Percentiles rank a stretch among this genome's conserved stretches.
Evolutionary conservation across 805 yeast species (phyloP).

Genomic region (Brettanomyces custersianus): DNA sequence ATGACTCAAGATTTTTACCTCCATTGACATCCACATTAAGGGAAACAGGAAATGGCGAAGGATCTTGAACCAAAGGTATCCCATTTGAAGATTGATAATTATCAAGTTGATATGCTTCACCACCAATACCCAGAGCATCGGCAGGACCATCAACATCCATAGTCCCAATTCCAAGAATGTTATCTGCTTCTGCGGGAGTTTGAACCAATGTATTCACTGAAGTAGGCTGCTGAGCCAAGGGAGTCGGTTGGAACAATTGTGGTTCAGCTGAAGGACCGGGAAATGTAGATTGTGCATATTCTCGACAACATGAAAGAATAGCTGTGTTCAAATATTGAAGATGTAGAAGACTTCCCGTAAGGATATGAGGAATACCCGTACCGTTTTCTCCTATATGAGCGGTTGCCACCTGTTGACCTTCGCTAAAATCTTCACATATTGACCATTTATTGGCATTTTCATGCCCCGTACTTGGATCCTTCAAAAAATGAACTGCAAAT

Average conservation of each 20-base stretch:
- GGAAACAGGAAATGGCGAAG: too few relatives aligned
- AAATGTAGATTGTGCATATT: slow-evolving; percentile 19
- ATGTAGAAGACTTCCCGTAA: slow-evolving; percentile 41
- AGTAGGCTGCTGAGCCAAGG: slow-evolving; percentile 25
- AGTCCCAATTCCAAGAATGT: slow-evolving; percentile 2
- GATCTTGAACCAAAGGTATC: too few relatives aligned
- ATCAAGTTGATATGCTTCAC: too few relatives aligned
- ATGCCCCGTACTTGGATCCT: slow-evolving; percentile 35
- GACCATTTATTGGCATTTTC: slow-evolving; percentile 61
- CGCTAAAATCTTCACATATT: slow-evolving; percentile 76
- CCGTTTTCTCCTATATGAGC: slow-evolving; percentile 56
- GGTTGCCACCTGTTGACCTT: slow-evolving; percentile 69
- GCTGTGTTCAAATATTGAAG: slow-evolving; percentile 26
- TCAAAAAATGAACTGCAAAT: slow-evolving; percentile 67
- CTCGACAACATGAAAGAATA: slow-evolving; percentile 21
- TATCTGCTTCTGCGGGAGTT: background rate
- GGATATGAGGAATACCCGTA: slow-evolving; percentile 55
- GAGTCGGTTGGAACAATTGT: slow-evolving; percentile 31
- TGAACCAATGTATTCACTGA: too few relatives aligned
- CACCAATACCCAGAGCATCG: too few relatives aligned
- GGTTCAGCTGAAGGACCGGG: slow-evolving; percentile 34
- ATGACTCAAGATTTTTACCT: too few relatives aligned
- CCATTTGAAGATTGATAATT: too few relatives aligned
- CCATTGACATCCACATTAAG: too few relatives aligned
- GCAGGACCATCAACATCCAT: slow-evolving; percentile 3